These are phyloP conservation scores for Pseudocercospora fijiensis DNA, from an alignment of 2,329 filamentous ascomycete species.

Conservation along the genomic window DNA sequence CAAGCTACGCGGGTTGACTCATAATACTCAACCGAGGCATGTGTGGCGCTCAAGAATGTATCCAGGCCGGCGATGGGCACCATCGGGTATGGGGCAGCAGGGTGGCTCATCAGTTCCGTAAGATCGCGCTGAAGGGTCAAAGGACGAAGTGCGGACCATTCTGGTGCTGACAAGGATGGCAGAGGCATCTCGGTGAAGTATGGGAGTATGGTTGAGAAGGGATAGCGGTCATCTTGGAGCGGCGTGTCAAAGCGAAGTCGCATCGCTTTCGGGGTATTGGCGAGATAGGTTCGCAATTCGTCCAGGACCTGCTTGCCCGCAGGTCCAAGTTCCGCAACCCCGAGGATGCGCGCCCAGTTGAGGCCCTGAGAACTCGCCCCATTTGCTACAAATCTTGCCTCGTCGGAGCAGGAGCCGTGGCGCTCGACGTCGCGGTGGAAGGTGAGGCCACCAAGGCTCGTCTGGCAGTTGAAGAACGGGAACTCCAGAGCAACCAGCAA, in stretches of 20 bases:
- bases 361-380: constrained; percentile 16
- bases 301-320: constrained; percentile 3
- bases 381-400: constrained; percentile 8
- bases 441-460: background rate
- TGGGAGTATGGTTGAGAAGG: constrained; percentile 12
- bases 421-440: background rate
- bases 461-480: constrained; percentile 1
- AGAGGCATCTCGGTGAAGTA: constrained; percentile 17
- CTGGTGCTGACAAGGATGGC: constrained; percentile 14
- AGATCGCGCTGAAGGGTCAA: constrained; percentile 9
- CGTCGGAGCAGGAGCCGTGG: constrained; percentile 6
- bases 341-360: constrained; percentile 7
- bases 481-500: constrained; percentile 5
- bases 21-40: constrained; percentile 20
- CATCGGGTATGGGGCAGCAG: constrained; percentile 17
- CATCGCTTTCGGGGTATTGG: constrained; percentile 2
- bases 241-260: constrained; percentile 12
- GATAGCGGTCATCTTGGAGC: background rate
- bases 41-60: constrained; percentile 14
- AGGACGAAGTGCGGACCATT: constrained; percentile 16
- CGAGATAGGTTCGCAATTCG: constrained; percentile 8
- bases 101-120: constrained; percentile 9
- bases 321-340: background rate
- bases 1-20: constrained; percentile 18
- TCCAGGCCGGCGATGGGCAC: constrained; percentile 15